Evolutionary conservation across 148 eudicot genomes (phyloP), one percentile per base, ranked within the genome.

Genomic region (Diospyros lotus): DNA sequence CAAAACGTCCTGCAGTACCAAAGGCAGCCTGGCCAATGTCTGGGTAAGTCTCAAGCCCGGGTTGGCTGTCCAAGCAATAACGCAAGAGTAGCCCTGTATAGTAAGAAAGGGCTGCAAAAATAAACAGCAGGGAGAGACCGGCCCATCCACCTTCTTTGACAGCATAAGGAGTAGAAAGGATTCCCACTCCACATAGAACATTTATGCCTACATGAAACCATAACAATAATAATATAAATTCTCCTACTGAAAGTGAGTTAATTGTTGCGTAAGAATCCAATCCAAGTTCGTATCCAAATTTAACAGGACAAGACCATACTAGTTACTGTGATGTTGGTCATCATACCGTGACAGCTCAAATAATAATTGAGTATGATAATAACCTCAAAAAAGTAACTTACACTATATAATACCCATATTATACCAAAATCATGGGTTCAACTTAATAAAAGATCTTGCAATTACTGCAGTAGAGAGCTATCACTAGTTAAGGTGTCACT

Each of bases 1-100:
- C 83, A 53, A 95, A 48, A 77, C 99, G 89, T 77, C 99, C 99
- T 1, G 46, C 50, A 59, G 73, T 87, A 66, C 99, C 99, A 77
- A 95, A 95, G 73, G 99, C 99, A 80, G 99, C 97, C 77, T 95
- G 93, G 50, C 99, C 99, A 83, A 95, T 92, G 69, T 95, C 97
- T 28, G 99, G 99, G 53, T 95, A 95, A n/a, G 99, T 95, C 81
- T 89, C 96, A 73, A 95, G 84, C 46, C 90, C 99, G 38, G 99
- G 99, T 83, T 90, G 77, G 82, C 96, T 95, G 61, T 95, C 99
- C 80, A 92, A 82, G 89, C 99, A 95, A 58, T 58, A 65, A 70
- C 97, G 90, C 77, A 95, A 77, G 77, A 92, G 97, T 56, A 95
- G 79, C 56, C 99, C 99, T 41, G 99, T 95, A 84, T 95, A 95